Evolutionary conservation across 2,329 filamentous ascomycete genomes (phyloP), one percentile per base, ranked within the genome.

Genomic region (Sporothrix globosa): DNA sequence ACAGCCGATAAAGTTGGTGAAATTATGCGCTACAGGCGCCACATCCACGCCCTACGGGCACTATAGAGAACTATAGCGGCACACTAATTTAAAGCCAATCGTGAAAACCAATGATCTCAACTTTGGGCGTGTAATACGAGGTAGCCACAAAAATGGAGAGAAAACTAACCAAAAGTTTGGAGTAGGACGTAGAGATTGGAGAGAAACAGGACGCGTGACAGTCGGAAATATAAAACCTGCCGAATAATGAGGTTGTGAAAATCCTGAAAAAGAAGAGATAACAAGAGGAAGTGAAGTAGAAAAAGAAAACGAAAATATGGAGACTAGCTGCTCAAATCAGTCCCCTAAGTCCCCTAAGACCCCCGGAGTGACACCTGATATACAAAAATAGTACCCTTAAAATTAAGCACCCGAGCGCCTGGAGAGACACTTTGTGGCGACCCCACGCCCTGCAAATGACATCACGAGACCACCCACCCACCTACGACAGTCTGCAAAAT

Each of bases 361-460:
- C 30, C 53, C 7, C n/a, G 24, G 44, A 63, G 14, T 63, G n/a
- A 50, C 65, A 67, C 34, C 27, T 46, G 41, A 67, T 41, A 50
- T 11, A 41, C n/a, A 21, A 66, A n/a, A 41, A 65, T 63, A 63
- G 58, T 21, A 27, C 58, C 39, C n/a, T 14, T 46, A 17, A 46
- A 14, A 63, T 63, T 46, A 63, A 7, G 58, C 58, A 46, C 39
- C 39, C 58, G 21, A 46, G 58, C 58, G 58, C 58, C 58, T 46
- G 58, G 58, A 14, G 56, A 44, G 34, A 44, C 58, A 63, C 11
- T 41, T 21, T 60, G 56, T 21, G 41, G 41, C 3, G 41, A 13
- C 41, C 11, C 58, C 39, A n/a, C 61, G 61, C 69, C 69, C 54
- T 70, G 54, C 52, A 60, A 63, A 70, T 70, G 69, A 67, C 69